Conservation (phyloP, 768 basidiomycete genomes). For the Leucosporidium yakuticum region DNA sequence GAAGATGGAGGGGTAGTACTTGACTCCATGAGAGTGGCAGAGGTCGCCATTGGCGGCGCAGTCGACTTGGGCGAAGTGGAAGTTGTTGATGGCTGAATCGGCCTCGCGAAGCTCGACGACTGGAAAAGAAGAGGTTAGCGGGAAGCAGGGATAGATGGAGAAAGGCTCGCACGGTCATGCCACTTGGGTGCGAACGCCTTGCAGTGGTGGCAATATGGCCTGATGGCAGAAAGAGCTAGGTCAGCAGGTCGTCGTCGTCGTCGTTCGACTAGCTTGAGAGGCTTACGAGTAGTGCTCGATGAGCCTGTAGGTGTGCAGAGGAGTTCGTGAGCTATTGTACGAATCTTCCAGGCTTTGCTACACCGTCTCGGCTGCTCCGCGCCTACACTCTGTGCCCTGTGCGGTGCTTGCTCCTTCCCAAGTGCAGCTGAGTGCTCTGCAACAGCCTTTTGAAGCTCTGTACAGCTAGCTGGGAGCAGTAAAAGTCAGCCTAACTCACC, state of each 20-base stretch:
- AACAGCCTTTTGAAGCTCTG: too few species aligned
- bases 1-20: conserved; percentile 38
- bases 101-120: conserved; percentile 22
- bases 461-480: neutral
- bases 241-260: neutral
- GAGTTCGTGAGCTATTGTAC: neutral
- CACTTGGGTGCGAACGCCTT: conserved; percentile 36
- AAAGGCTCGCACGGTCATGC: conserved; percentile 22
- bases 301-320: conserved; percentile 7
- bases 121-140: neutral
- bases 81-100: conserved; percentile 18
- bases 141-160: neutral
- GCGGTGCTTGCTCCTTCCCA: too few species aligned
- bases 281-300: conserved; percentile 31
- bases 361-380: too few species aligned
- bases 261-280: rapidly evolving
- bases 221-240: neutral
- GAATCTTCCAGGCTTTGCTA: neutral
- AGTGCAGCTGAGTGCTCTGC: neutral
- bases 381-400: too few species aligned
- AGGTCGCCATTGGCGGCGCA: conserved; percentile 38
- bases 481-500: conserved; percentile 9
- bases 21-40: conserved; percentile 33
- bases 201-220: conserved; percentile 33
- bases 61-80: conserved; percentile 39